Base-by-base conservation (phyloP, 257 asterid species). In the Solanum corneliomulleri region DNA sequence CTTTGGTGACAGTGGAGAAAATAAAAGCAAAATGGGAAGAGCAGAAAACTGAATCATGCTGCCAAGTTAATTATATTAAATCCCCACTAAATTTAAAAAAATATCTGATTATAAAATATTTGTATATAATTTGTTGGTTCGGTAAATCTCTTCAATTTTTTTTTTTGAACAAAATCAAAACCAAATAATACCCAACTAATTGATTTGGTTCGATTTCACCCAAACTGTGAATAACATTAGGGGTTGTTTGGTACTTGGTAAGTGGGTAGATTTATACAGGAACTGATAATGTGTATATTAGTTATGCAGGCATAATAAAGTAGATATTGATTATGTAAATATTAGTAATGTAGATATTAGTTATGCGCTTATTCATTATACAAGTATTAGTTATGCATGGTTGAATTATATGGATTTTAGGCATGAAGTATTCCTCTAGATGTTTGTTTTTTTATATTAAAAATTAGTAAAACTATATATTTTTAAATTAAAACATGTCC, bases 291-390 rank as follows among this genome's bases (percentile, higher is more conserved):
- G 9, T 49, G 3, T 21, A 6, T 49, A 49, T 49, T 49, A 49
- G 21, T 49, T 49, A 49, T 15, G 8, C 21, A 49, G 0, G 60
- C 16, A 49, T 15, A 49, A 8, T 15, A 49, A 49, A 15, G 60
- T 49, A 18, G 0, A 5, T 49, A 49, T 2, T 49, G 16, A 2
- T 49, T 49, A 6, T 15, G 21, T 9, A 49, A 0, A 21, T 16
- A 49, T 16, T 49, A 16, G 23, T 16, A 49, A 49, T 49, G 60
- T 49, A 9, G 0, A 6, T 49, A 49, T 2, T 52, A 52, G 7
- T 52, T 52, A 6, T 52, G 3, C 23, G 21, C 2, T 8, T 49
- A 7, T 49, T 49, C 16, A 20, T 15, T 49, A 15, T 15, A 20
- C 9, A 15, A 0, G 20, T 49, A 49, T 49, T 41, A 41, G 3